A percentile compares a stretch with the other conserved stretches of the same genome.
Evolutionary conservation across 1,284 basidiomycete species (phyloP).

Genomic region (Ustilago shanxiensis): DNA sequence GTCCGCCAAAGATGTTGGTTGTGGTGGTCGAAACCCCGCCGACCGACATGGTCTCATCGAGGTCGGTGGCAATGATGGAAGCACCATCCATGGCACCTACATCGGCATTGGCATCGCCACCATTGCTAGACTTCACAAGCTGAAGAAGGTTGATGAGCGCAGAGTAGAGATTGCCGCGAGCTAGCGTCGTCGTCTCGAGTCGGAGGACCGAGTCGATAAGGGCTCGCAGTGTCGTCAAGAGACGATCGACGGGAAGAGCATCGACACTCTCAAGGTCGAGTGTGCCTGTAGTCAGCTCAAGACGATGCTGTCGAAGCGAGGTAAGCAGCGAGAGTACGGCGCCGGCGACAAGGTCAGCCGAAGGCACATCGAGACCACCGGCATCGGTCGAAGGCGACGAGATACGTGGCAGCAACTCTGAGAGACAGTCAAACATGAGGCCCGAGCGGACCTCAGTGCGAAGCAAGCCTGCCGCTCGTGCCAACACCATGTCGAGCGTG

Average conservation of each 20-base stretch:
- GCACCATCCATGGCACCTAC: constrained; percentile 56
- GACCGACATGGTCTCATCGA: constrained; percentile 53
- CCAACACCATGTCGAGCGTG: constrained; percentile 64
- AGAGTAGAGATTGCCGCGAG: constrained; percentile 97
- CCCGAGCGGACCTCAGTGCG: constrained; percentile 56
- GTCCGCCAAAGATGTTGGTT: constrained; percentile 37
- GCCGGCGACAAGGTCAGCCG: constrained; percentile 84
- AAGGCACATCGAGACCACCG: constrained; percentile 74
- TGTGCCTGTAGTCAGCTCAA: constrained; percentile 43
- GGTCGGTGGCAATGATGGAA: constrained; percentile 45
- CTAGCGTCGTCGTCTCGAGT: constrained; percentile 83
- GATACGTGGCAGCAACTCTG: constrained; percentile 63
- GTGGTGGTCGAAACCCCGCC: constrained; percentile 46
- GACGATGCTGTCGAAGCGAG: constrained; percentile 74
- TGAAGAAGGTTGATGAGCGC: constrained; percentile 89
- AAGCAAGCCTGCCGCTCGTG: constrained; percentile 56
- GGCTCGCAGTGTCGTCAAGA: constrained; percentile 81
- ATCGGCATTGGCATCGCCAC: constrained; percentile 33
- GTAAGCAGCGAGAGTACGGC: constrained; percentile 84
- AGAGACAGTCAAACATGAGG: constrained; percentile 63
- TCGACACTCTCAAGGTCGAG: constrained; percentile 61
- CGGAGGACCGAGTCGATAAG: constrained; percentile 83
- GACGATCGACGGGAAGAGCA: constrained; percentile 74
- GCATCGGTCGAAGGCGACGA: constrained; percentile 48
- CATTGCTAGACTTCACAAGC: constrained; percentile 71